These are phyloP conservation scores for Mitragyna speciosa DNA, from an alignment of 257 asterid species.

Conservation along the genomic window DNA sequence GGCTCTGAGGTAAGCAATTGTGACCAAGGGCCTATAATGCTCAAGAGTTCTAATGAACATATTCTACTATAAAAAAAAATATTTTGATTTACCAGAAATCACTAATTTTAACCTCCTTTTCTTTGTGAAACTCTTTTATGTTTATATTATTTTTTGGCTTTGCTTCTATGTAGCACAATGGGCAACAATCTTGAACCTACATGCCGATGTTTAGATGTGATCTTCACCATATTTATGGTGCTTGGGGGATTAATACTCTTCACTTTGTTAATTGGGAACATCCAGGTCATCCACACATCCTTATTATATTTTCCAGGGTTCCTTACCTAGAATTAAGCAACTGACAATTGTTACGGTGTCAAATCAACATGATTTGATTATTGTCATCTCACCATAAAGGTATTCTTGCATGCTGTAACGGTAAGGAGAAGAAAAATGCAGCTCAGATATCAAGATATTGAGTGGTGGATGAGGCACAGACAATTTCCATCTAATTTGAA, in stretches of 20 bases:
- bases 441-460: conserved; percentile 26
- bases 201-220: conserved; percentile 26
- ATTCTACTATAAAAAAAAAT: background rate
- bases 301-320: background rate
- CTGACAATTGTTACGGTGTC: background rate
- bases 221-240: conserved; percentile 29
- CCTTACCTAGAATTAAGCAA: background rate
- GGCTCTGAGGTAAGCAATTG: conserved; percentile 33
- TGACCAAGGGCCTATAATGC: background rate
- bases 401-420: conserved; percentile 33
- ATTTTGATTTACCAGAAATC: background rate
- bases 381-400: conserved; percentile 12
- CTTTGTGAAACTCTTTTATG: background rate
- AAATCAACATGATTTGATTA: background rate
- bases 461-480: conserved; percentile 44
- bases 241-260: conserved; percentile 34
- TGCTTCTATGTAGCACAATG: conserved; percentile 21
- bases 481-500: conserved; percentile 25
- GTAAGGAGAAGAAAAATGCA: conserved; percentile 39
- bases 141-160: no score
- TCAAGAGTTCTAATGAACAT: background rate
- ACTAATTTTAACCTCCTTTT: background rate
- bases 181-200: conserved; percentile 37
- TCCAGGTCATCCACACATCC: conserved; percentile 27
- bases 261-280: conserved; percentile 38